Base-by-base conservation (phyloP, 2,329 filamentous ascomycete species). In the Thelonectria blattea region DNA sequence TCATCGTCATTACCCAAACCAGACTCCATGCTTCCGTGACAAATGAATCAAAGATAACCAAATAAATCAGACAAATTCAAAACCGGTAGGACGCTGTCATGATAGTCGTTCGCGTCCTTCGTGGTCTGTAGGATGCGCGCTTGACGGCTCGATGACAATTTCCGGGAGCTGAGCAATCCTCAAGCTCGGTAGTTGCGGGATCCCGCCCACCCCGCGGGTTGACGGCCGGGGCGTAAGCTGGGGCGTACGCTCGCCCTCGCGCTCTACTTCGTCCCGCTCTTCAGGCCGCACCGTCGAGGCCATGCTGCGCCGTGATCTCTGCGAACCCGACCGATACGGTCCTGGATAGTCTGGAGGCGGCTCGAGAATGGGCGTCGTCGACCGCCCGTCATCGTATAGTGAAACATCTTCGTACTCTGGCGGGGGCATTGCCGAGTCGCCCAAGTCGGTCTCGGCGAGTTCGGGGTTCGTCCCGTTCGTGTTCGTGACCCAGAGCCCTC, bases 141-240 rank as follows among this genome's bases (percentile, higher is more conserved):
- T 73, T 22, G 79, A 82, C n/a, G 83, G 82, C 67, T 88, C 82
- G 49, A 87, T 81, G 24, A 87, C 80, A 68, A 88, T 88, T 64
- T 82, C 80, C 3, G 86, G 86, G 24, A 88, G 72, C 27, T 71
- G 71, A 17, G 72, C 68, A 32, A 87, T 75, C 49, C 79, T 78
- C 65, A 88, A 67, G 65, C 81, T 85, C 2, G 85, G 84, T 49
- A 87, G 73, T 63, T 81, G 83, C 0, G 82, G 82, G 7, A 74
- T 68, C 1, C 75, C 77, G 17, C 76, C 76, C 5, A 77, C 74
- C 5, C 77, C 76, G 41, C 76, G 75, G 9, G 53, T 62, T 18
- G 53, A 49, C 48, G 32, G 24, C 30, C 41, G 56, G 22, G 32
- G 34, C 30, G 27, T 59, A 52, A 30, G 47, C 15, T 59, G 56